A percentile compares a stretch with the other conserved stretches of the same genome.
These are phyloP conservation scores for Aspergillus sp. DNA, from an alignment of 2,329 filamentous ascomycete genomes.

Conservation along the genomic window DNA sequence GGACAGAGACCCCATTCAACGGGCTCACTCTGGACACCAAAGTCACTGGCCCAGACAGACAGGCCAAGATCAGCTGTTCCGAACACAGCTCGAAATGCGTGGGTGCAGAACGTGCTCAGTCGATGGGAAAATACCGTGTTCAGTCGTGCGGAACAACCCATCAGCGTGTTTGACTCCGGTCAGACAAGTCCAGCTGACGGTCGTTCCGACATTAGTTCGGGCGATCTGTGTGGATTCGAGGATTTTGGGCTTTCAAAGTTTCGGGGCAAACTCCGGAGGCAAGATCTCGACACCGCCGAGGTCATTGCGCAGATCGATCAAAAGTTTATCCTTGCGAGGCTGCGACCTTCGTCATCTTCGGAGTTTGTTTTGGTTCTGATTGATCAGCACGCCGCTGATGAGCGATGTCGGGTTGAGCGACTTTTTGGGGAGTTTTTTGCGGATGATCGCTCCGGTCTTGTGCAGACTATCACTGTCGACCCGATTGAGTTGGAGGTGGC, in stretches of 20 bases:
- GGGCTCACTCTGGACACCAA: conserved; percentile 10
- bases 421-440: conserved; percentile 60
- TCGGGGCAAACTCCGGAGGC: conserved; percentile 56
- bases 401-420: conserved; percentile 74
- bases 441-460: conserved; percentile 1
- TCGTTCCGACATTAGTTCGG: conserved; percentile 18
- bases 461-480: conserved; percentile 25
- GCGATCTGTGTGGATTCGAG: conserved; percentile 20
- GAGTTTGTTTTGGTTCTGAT: conserved; percentile 63
- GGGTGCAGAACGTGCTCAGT: conserved; percentile 60
- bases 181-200: conserved; percentile 11
- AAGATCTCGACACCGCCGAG: conserved; percentile 56
- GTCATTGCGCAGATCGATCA: conserved; percentile 80
- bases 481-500: conserved; percentile 66
- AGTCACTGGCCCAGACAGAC: conserved; percentile 4
- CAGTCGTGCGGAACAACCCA: conserved; percentile 44
- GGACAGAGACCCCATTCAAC: conserved; percentile 16
- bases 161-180: conserved; percentile 34
- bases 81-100: conserved; percentile 34
- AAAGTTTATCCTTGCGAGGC: conserved; percentile 79
- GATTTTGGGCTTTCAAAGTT: conserved; percentile 26
- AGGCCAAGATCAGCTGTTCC: conserved; percentile 18
- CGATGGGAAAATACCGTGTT: conserved; percentile 79
- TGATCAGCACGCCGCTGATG: conserved; percentile 94
- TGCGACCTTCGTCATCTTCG: conserved; percentile 32